Evolutionary conservation across 2,329 filamentous ascomycete genomes (phyloP).

Genomic region (Didymella keratinophila): DNA sequence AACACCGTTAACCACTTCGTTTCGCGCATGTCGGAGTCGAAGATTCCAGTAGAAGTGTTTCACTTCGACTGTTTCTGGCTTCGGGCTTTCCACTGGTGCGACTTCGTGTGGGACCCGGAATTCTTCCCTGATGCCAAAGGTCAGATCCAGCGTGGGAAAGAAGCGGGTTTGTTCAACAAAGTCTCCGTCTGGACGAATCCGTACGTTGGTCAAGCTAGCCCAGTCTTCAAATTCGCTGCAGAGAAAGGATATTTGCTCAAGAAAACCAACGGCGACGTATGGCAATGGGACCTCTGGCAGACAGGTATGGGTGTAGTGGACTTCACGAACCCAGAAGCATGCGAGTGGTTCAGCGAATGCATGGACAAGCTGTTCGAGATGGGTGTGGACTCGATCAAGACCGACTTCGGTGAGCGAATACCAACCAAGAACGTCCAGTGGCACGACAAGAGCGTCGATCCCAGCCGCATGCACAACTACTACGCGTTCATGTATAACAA

Average conservation of each 20-base stretch:
- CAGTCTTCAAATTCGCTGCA: slow-evolving; percentile 69
- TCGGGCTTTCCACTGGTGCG: slow-evolving; percentile 77
- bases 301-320: slow-evolving; percentile 78
- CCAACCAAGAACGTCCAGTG: slow-evolving; percentile 71
- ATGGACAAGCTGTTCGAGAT: slow-evolving; percentile 70
- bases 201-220: slow-evolving; percentile 74
- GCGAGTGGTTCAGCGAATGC: slow-evolving; percentile 69
- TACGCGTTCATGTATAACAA: slow-evolving; percentile 79
- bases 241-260: slow-evolving; percentile 74
- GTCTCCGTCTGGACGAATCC: slow-evolving; percentile 81
- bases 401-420: slow-evolving; percentile 78
- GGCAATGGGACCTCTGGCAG: slow-evolving; percentile 82
- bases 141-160: slow-evolving; percentile 70
- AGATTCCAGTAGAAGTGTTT: slow-evolving; percentile 74
- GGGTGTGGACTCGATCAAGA: slow-evolving; percentile 77
- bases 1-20: slow-evolving; percentile 72
- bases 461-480: slow-evolving; percentile 77
- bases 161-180: slow-evolving; percentile 64
- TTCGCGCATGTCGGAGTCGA: slow-evolving; percentile 70
- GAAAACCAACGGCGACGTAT: slow-evolving; percentile 72
- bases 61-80: slow-evolving; percentile 84
- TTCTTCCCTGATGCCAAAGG: slow-evolving; percentile 73
- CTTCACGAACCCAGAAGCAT: slow-evolving; percentile 75
- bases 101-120: slow-evolving; percentile 74
- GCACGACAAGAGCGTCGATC: slow-evolving; percentile 66